phyloP scores from a whole-genome alignment of 2,329 filamentous ascomycete species.

The Sordariomycetes sp. region DNA sequence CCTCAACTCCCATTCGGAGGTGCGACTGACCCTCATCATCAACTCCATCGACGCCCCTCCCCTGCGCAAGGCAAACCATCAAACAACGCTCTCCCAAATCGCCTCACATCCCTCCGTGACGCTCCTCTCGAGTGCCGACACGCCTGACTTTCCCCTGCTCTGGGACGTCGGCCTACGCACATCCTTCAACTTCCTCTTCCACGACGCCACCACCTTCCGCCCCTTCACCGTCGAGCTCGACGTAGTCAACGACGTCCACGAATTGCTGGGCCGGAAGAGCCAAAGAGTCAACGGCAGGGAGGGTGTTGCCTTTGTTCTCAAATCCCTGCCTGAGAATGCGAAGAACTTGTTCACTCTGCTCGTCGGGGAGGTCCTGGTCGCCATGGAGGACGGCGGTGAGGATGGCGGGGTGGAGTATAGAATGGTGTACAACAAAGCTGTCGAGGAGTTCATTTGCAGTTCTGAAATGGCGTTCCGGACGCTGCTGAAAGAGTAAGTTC shows the following conservation, averaged over 20 bases:
- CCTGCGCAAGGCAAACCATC: conserved; percentile 61
- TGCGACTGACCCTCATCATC: conserved; percentile 57
- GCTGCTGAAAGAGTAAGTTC: conserved; percentile 74
- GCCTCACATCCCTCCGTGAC: conserved; percentile 64
- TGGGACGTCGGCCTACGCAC: conserved; percentile 85
- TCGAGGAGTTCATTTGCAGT: conserved; percentile 94
- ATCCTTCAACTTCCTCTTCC: conserved; percentile 78
- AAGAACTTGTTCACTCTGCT: conserved; percentile 78
- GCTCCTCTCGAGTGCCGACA: conserved; percentile 75
- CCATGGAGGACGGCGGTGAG: conserved; percentile 55
- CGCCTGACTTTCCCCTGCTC: conserved; percentile 75
- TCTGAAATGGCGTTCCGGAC: conserved; percentile 95
- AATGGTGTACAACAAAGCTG: conserved; percentile 86
- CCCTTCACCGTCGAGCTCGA: conserved; percentile 67
- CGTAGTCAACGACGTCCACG: conserved; percentile 83
- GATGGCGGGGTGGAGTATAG: conserved; percentile 77
- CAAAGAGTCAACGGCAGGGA: conserved; percentile 79
- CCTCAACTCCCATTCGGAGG: conserved; percentile 34
- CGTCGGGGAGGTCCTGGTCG: conserved; percentile 72
- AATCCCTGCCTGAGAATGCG: conserved; percentile 85
- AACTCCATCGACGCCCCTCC: conserved; percentile 79
- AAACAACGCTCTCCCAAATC: conserved; percentile 67
- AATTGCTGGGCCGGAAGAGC: conserved; percentile 72
- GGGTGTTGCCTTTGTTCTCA: conserved; percentile 83
- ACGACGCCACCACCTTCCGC: conserved; percentile 87